Conservation (phyloP, 2,329 filamentous ascomycete genomes). For the Herpomyces periplanetae region DNA sequence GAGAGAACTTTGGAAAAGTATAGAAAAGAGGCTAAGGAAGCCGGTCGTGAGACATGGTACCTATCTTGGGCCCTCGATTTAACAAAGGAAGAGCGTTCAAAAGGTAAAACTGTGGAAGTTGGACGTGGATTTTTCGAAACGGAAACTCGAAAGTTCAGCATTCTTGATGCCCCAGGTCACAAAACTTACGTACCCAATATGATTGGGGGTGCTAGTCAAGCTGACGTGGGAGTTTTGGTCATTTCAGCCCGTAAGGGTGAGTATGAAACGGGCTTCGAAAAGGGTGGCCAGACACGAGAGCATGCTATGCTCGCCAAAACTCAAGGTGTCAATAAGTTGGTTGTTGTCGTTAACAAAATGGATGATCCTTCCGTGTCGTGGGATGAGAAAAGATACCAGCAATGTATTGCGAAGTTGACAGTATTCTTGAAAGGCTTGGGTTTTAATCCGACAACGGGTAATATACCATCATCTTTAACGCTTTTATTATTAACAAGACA, state of each 20-base stretch:
- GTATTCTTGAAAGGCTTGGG: slow-evolving; percentile 67
- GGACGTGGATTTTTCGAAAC: slow-evolving; percentile 88
- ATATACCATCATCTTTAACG: not conserved
- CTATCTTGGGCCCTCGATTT: slow-evolving; percentile 90
- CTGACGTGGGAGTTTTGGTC: slow-evolving; percentile 72
- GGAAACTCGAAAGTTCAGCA: slow-evolving; percentile 76
- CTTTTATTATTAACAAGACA: slow-evolving; percentile 2
- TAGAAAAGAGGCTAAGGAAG: slow-evolving; percentile 77
- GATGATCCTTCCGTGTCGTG: slow-evolving; percentile 85
- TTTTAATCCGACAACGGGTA: slow-evolving; percentile 44
- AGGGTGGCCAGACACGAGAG: slow-evolving; percentile 81
- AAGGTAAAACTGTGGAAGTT: slow-evolving; percentile 94
- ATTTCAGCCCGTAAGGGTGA: slow-evolving; percentile 90
- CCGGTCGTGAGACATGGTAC: slow-evolving; percentile 92
- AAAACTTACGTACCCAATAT: slow-evolving; percentile 95
- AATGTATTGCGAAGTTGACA: slow-evolving; percentile 58
- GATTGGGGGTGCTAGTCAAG: slow-evolving; percentile 70
- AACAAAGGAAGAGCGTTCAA: slow-evolving; percentile 74
- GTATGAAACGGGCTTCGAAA: slow-evolving; percentile 93
- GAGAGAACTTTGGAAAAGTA: slow-evolving; percentile 94
- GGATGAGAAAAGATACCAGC: slow-evolving; percentile 65
- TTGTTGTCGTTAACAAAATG: slow-evolving; percentile 97
- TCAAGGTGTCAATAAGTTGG: slow-evolving; percentile 80
- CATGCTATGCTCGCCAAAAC: slow-evolving; percentile 94
- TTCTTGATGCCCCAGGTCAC: slow-evolving; percentile 81